A percentile compares a stretch with the other conserved stretches of the same genome.
Conservation (phyloP, 345 rosid species). For the Chamaenerion angustifolium region DNA sequence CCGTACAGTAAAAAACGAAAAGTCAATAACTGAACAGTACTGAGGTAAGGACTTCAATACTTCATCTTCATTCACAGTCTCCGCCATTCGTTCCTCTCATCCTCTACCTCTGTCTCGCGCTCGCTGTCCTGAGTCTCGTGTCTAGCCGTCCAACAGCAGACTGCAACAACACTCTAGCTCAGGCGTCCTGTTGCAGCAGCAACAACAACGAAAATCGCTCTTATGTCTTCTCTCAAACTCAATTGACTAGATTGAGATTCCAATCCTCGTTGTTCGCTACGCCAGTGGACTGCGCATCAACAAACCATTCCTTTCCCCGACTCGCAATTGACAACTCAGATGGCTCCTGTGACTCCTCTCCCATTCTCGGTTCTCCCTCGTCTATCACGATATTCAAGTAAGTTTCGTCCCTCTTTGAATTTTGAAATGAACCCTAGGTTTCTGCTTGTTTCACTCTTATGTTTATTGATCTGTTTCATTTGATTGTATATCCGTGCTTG, state of each 20-base stretch:
- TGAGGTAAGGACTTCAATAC: no score
- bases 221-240: slow-evolving; percentile 28
- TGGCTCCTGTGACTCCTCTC: slow-evolving; percentile 92
- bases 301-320: slow-evolving; percentile 28
- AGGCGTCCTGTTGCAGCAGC: no score
- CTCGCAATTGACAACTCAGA: slow-evolving; percentile 84
- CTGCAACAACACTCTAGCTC: no score
- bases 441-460: not conserved
- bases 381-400: slow-evolving; percentile 88
- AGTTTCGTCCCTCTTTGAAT: not conserved
- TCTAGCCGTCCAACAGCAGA: no score
- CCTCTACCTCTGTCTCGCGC: no score
- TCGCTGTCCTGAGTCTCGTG: no score
- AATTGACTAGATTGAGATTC: slow-evolving; percentile 38
- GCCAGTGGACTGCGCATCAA: slow-evolving; percentile 6
- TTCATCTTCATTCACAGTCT: no score
- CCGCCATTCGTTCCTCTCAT: no score
- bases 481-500: not conserved
- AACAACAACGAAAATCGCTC: slow-evolving; percentile 14
- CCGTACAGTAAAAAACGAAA: no score
- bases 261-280: slow-evolving; percentile 23
- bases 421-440: not conserved
- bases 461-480: not conserved
- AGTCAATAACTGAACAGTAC: no score
- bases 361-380: slow-evolving; percentile 83